A percentile compares a stretch with the other conserved stretches of the same genome.
Evolutionary conservation across 148 eudicot genomes (phyloP).

Genomic region (Polygonum aviculare): DNA sequence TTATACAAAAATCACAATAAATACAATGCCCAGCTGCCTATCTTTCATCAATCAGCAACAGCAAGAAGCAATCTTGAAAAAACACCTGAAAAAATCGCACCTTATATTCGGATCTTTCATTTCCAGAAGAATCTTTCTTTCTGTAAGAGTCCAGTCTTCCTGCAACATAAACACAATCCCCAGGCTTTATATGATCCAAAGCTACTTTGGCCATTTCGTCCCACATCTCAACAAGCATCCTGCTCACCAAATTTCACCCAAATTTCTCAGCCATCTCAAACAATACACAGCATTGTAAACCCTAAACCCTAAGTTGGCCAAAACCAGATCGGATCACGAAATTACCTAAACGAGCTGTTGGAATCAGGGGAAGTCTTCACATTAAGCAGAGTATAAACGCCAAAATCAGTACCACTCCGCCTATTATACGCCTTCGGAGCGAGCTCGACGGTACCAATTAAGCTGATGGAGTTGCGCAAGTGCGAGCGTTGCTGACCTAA

Average conservation of each 20-base stretch:
- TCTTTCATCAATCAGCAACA: background rate
- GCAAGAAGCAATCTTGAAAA: background rate
- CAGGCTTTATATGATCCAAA: conserved; percentile 43
- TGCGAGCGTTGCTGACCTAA: background rate
- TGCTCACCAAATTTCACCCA: conserved; percentile 16
- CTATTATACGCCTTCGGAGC: background rate
- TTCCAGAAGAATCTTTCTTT: conserved; percentile 25
- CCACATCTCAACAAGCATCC: conserved; percentile 53
- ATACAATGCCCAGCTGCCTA: background rate
- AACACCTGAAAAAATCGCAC: conserved; percentile 21
- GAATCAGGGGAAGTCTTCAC: conserved; percentile 3
- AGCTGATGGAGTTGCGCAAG: conserved; percentile 11
- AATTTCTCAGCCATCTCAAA: background rate
- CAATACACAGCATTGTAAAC: background rate
- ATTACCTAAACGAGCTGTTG: conserved; percentile 6
- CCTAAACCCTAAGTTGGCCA: background rate
- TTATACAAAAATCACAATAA: background rate
- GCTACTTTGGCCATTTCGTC: conserved; percentile 50
- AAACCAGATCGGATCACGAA: background rate
- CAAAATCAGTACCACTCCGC: background rate
- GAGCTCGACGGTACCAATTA: conserved; percentile 10
- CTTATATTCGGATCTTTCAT: conserved; percentile 23
- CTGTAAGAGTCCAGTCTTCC: conserved; percentile 42
- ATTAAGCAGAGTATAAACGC: conserved; percentile 7
- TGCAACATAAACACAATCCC: conserved; percentile 60